Base-by-base conservation (phyloP, 176 grass and related monocot genomes). In the barley (Hordeum vulgare) region DNA sequence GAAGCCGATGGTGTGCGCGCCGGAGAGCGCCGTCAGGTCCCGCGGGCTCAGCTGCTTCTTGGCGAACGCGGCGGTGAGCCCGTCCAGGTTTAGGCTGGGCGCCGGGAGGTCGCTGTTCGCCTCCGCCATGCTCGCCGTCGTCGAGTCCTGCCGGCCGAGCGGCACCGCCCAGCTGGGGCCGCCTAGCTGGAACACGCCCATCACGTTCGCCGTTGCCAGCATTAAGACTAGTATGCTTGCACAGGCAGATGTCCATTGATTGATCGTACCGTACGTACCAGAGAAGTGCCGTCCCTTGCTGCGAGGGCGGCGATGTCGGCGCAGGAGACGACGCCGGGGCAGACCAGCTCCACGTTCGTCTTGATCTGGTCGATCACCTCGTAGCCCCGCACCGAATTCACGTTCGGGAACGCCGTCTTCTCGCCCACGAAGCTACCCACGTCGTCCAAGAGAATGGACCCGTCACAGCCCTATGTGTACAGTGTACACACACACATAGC, bases 351-450 rank as follows among this genome's bases (percentile, higher is more conserved):
- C 63, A 94, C 90, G 59, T 40, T 71, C 20, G 25, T 28, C 87
- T 97, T 97, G 85, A 97, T 94, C 60, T 77, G 9, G 74, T 97
- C 94, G 76, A 97, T 92, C 27, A 97, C 90, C 26, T 94, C 90
- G 54, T 27, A 90, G 26, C 94, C 92, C 4, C 92, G 92, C 40
- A 92, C 86, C 4, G 94, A 97, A 20, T 97, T 90, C 1, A 3
- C 36, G 77, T 97, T 97, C 0, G 94, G 94, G 10, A 42, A 29
- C 0, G 94, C 94, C 0, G 77, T 73, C 80, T 97, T 94, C 92
- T 97, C 92, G 45, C 91, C 92, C 1, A 57, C 73, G 44, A 90
- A 90, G 42, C 71, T 87, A 6, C 88, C 60, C 0, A 60, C 61
- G 81, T 91, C 89, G 4, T 93, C 94, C 67, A 93, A 82, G 11